Conservation (phyloP, 1,284 basidiomycete genomes). For the Boletellus deceptivus region DNA sequence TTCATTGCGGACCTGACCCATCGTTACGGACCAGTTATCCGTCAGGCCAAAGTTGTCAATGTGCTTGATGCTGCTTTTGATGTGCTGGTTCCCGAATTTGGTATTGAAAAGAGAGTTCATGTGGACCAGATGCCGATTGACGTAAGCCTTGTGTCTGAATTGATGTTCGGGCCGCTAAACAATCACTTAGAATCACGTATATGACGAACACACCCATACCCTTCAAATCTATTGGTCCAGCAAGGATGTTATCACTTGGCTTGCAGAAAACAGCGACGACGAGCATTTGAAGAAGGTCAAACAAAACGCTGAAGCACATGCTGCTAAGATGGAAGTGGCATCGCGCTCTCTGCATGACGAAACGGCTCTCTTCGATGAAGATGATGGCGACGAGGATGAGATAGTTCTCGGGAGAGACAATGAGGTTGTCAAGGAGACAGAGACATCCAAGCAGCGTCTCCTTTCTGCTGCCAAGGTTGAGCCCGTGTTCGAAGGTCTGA, state of each 20-base stretch:
- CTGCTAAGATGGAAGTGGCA: slow-evolving; percentile 82
- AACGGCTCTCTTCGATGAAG: slow-evolving; percentile 85
- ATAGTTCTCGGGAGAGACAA: slow-evolving; percentile 72
- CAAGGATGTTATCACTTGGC: slow-evolving; percentile 89
- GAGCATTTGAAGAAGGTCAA: slow-evolving; percentile 92
- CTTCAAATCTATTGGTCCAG: slow-evolving; percentile 92
- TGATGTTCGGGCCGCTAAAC: slow-evolving; percentile 7
- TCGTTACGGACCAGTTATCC: slow-evolving; percentile 91
- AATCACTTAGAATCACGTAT: slow-evolving; percentile 75
- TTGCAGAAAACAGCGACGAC: slow-evolving; percentile 93
- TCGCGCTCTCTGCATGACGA: slow-evolving; percentile 82
- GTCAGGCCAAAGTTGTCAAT: slow-evolving; percentile 89
- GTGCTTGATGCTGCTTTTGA: slow-evolving; percentile 97
- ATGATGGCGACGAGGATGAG: slow-evolving; percentile 73
- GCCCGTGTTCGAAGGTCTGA: slow-evolving; percentile 80
- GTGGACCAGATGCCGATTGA: slow-evolving; percentile 99
- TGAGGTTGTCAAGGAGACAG: slow-evolving; percentile 41
- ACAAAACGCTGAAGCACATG: slow-evolving; percentile 81
- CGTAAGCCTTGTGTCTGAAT: slow-evolving; percentile 44
- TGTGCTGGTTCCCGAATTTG: slow-evolving; percentile 89
- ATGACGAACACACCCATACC: slow-evolving; percentile 88
- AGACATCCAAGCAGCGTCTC: slow-evolving; percentile 73
- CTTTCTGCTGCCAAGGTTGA: slow-evolving; percentile 71
- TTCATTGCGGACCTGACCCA: slow-evolving; percentile 91
- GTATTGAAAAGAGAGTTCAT: slow-evolving; percentile 97